These are phyloP conservation scores for Solidago caesia DNA, from an alignment of 129 eudicot genomes.

Conservation along the genomic window DNA sequence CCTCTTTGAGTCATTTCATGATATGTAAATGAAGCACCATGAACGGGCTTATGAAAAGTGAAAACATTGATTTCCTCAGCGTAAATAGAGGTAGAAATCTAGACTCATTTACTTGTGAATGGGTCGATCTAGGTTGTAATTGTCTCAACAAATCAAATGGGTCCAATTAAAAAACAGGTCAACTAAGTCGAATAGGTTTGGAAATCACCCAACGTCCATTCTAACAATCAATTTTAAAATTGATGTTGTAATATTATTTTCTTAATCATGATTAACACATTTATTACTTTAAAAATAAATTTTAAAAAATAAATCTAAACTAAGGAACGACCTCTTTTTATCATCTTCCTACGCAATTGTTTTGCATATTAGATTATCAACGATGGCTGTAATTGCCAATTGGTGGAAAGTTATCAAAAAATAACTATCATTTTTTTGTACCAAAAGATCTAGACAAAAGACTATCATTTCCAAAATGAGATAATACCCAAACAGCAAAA, in stretches of 20 bases:
- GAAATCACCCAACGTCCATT: background rate
- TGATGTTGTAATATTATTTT: background rate
- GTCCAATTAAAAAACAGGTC: background rate
- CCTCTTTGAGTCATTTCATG: background rate
- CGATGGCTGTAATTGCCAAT: constrained; percentile 62
- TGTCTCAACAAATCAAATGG: background rate
- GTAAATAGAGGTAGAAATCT: background rate
- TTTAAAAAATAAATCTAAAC: too few species aligned
- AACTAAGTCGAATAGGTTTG: background rate
- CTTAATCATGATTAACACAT: background rate
- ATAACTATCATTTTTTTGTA: too few species aligned
- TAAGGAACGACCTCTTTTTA: constrained; percentile 38
- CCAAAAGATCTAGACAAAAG: too few species aligned
- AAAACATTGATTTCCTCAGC: background rate
- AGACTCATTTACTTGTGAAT: background rate
- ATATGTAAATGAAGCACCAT: background rate
- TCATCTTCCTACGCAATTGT: constrained; percentile 76
- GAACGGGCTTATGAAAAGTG: background rate
- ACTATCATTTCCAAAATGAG: too few species aligned
- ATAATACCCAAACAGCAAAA: too few species aligned
- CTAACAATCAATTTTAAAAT: background rate
- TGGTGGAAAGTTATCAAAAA: too few species aligned
- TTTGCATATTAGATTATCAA: constrained; percentile 65
- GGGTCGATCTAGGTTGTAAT: background rate
- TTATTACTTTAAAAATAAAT: background rate